phyloP scores from a whole-genome alignment of 2,329 filamentous ascomycete genomes.

The Botrytis pseudocinerea region DNA sequence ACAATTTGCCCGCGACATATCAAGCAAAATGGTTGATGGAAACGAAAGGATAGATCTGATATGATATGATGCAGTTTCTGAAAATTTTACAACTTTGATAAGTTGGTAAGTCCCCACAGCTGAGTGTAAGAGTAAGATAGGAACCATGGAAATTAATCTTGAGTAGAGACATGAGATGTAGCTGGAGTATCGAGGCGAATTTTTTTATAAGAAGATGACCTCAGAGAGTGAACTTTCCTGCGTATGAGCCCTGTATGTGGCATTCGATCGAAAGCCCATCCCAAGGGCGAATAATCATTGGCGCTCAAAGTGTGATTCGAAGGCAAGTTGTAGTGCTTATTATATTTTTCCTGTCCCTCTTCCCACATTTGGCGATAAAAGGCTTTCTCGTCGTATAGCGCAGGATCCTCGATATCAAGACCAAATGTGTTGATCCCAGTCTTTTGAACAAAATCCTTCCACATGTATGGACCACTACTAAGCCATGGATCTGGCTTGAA shows the following conservation, averaged over 20 bases:
- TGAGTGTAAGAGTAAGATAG: neutral
- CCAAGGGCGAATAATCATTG: neutral
- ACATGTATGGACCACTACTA: constrained; percentile 14
- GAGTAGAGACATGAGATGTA: neutral
- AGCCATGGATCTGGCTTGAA: constrained; percentile 11
- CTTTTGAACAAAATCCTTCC: constrained; percentile 6
- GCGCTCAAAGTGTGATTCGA: accelerated
- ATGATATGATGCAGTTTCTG: neutral
- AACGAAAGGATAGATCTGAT: neutral
- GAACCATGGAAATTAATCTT: neutral
- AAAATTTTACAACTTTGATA: neutral
- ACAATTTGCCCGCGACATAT: neutral
- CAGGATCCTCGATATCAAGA: constrained; percentile 5
- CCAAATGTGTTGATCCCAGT: constrained; percentile 14
- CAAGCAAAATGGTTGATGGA: neutral
- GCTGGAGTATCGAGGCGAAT: neutral
- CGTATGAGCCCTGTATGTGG: neutral
- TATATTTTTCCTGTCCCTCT: neutral
- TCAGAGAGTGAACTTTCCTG: neutral
- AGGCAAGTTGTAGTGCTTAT: neutral
- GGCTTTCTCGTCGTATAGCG: constrained; percentile 5
- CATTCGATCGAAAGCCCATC: neutral
- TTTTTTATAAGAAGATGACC: neutral
- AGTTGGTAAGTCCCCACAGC: too few relatives aligned
- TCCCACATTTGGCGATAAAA: constrained; percentile 2